Evolutionary conservation across 345 rosid genomes (phyloP), one percentile per base, ranked within the genome.

Genomic region (Lumnitzera racemosa): DNA sequence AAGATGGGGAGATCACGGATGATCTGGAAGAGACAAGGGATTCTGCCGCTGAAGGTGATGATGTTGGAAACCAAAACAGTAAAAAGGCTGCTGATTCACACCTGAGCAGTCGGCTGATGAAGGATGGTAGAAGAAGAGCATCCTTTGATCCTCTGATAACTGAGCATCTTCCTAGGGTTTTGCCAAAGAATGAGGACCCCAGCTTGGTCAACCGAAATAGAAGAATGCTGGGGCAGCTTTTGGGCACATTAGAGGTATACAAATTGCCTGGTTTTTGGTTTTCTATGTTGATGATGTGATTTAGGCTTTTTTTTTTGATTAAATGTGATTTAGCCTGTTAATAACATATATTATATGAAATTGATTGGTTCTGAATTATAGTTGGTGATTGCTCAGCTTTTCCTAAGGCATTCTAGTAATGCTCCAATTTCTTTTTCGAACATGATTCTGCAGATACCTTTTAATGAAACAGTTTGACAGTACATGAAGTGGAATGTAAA

Each of bases 101-200:
- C 58, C 85, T 68, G 47, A 63, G 83, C 53, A 67, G 73, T 49
- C 77, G 87, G 87, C 50, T 76, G 2, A 76, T 83, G 74, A 85
- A 89, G 61, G 89, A 89, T 64, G 70, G 66, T n/a, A 72, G 64
- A 65, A 85, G 64, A 57, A 78, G 82, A 80, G 66, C 70, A 54
- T 52, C 24, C 46, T 56, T 51, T 67, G 89, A 78, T 24, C 65
- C 58, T 61, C 83, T 73, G 3, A 58, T 77, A 17, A 58, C 72
- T 29, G 95, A 88, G 72, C 95, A 81, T 72, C 69, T 83, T 57
- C 97, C 99, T 12, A 83, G 99, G 82, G 80, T 81, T 65, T 71
- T 94, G 53, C 99, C 95, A 0, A 90, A 84, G 83, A 66, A 90
- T 67, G 96, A 94, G 74, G 99, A 94, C 81, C 99, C 96, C 50